Percentiles rank a stretch among this genome's conserved stretches.
Conservation (phyloP, 495 filamentous ascomycete species). For the Penicillium paradoxum region DNA sequence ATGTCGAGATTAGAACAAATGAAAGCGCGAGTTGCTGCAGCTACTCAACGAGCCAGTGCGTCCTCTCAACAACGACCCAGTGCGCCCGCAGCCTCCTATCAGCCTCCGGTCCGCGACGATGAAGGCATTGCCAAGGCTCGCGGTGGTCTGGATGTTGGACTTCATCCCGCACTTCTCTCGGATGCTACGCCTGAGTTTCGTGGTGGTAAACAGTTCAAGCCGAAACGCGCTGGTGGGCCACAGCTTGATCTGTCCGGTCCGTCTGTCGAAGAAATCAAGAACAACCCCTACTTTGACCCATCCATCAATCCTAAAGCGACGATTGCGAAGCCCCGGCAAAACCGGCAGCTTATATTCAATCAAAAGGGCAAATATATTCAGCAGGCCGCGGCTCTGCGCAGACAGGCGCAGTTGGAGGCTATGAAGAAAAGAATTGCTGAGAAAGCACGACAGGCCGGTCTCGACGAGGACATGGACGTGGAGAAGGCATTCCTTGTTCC, state of each 20-base stretch:
- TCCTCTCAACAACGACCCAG: slow-evolving; percentile 34
- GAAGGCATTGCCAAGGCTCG: slow-evolving; percentile 47
- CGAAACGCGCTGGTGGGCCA: slow-evolving; percentile 54
- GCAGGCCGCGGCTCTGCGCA: slow-evolving; percentile 80
- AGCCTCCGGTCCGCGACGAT: slow-evolving; percentile 44
- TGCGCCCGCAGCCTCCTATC: slow-evolving; percentile 35
- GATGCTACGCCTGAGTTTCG: slow-evolving; percentile 62
- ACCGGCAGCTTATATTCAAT: slow-evolving; percentile 82
- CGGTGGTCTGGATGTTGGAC: slow-evolving; percentile 81
- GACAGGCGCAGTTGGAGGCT: slow-evolving; percentile 81
- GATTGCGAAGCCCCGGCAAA: slow-evolving; percentile 56
- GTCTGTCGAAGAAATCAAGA: slow-evolving; percentile 60
- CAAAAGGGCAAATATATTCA: slow-evolving; percentile 96
- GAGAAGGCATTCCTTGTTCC: slow-evolving; percentile 85
- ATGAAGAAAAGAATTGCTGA: slow-evolving; percentile 93
- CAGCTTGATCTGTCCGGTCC: slow-evolving; percentile 67
- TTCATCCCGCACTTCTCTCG: slow-evolving; percentile 80
- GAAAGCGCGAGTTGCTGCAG: slow-evolving; percentile 77
- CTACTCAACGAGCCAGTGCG: slow-evolving; percentile 56
- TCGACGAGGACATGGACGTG: slow-evolving; percentile 84
- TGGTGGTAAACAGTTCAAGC: slow-evolving; percentile 52
- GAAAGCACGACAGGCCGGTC: slow-evolving; percentile 73
- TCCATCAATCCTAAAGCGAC: slow-evolving; percentile 60
- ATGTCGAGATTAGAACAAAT: slow-evolving; percentile 58
- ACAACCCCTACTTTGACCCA: slow-evolving; percentile 85